A percentile compares a stretch with the other conserved stretches of the same genome.
Conservation (phyloP, 176 grass and related monocot species). For the Melocanna baccifera region DNA sequence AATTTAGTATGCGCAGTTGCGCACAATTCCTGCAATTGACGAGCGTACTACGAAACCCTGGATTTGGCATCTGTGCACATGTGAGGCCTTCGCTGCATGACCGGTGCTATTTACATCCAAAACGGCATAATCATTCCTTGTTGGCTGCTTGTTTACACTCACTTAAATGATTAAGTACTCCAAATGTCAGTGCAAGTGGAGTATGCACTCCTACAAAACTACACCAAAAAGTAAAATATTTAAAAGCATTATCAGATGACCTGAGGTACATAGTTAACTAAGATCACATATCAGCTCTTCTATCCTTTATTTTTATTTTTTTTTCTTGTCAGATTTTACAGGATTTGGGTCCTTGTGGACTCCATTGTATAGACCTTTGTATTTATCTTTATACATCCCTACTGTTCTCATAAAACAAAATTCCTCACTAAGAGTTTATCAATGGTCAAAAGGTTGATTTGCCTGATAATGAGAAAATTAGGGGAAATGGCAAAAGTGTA, state of each 20-base stretch:
- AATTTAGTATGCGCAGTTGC: not conserved
- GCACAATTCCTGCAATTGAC: not conserved
- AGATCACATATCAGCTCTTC: not conserved
- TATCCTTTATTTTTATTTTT: not conserved
- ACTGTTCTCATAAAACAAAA: not conserved
- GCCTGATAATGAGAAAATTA: not conserved
- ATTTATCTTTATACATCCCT: not conserved
- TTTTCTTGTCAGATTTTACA: not conserved
- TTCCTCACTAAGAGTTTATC: not conserved
- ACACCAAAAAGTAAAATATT: not conserved
- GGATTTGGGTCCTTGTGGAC: not conserved
- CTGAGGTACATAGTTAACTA: not conserved
- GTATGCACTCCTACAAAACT: not conserved
- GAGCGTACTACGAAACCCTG: not conserved
- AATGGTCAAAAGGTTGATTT: not conserved
- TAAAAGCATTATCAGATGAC: not conserved
- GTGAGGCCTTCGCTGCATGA: not conserved
- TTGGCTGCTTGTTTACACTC: not conserved
- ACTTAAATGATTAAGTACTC: constrained; percentile 10
- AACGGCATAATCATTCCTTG: not conserved
- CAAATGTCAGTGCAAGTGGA: not conserved
- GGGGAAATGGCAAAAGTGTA: not conserved
- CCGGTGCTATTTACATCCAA: constrained; percentile 10
- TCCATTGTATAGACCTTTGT: not conserved
- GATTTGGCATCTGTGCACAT: constrained; percentile 5